These are phyloP conservation scores for Dentipellis sp. DNA, from an alignment of 768 basidiomycete species.

Conservation along the genomic window DNA sequence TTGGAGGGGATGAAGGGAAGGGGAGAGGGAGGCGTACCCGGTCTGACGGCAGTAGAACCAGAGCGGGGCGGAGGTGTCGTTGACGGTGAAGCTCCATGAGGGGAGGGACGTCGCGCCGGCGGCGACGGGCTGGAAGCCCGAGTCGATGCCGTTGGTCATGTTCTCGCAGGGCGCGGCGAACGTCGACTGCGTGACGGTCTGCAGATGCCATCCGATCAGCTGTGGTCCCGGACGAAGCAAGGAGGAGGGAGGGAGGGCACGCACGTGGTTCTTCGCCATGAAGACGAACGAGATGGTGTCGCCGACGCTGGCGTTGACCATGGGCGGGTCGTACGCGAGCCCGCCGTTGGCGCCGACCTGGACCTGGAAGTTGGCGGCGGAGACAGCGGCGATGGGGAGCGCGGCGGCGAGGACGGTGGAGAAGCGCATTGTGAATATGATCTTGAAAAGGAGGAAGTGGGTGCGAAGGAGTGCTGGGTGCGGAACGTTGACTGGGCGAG, in stretches of 20 bases:
- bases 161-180: conserved; percentile 25
- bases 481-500: neutral
- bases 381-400: conserved; percentile 8
- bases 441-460: neutral
- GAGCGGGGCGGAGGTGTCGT: conserved; percentile 12
- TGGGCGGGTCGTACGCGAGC: conserved; percentile 8
- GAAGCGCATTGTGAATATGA: conserved; percentile 8
- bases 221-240: conserved; percentile 3
- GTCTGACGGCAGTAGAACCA: conserved; percentile 25
- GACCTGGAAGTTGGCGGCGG: conserved; percentile 1
- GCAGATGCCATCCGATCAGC: conserved; percentile 9
- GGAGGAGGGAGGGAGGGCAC: conserved; percentile 7
- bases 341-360: conserved; percentile 6
- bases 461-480: conserved; percentile 5
- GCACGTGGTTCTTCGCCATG: conserved; percentile 14
- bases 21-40: conserved; percentile 14
- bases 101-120: conserved; percentile 7
- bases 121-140: conserved; percentile 20
- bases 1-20: neutral
- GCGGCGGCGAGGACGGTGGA: conserved; percentile 1
- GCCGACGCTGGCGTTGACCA: conserved; percentile 15
- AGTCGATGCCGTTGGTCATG: conserved; percentile 16
- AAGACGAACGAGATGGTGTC: conserved; percentile 15
- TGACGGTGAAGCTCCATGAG: conserved; percentile 12
- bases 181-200: conserved; percentile 27